Percentiles rank a stretch among this genome's conserved stretches.
These are phyloP conservation scores for Fraxinus cuspidata DNA, from an alignment of 257 asterid genomes.

Conservation along the genomic window DNA sequence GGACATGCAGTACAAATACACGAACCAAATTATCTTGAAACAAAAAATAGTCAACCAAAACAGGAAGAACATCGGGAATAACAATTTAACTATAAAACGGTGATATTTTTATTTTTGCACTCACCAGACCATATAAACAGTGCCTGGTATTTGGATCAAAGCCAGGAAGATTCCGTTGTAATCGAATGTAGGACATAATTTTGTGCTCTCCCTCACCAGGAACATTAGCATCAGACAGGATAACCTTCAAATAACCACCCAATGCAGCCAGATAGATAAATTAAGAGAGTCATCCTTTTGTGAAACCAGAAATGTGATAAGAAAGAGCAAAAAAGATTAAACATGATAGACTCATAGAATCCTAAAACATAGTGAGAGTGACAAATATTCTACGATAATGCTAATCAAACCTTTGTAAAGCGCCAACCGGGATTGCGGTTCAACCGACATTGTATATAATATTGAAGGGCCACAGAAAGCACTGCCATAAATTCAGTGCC, in stretches of 20 bases:
- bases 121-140: slow-evolving; percentile 93
- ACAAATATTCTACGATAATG: slow-evolving; percentile 18
- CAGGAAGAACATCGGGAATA: slow-evolving; percentile 3
- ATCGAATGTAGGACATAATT: slow-evolving; percentile 89
- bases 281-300: slow-evolving; percentile 41
- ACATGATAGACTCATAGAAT: slow-evolving; percentile 34
- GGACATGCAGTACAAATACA: slow-evolving; percentile 24
- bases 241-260: slow-evolving; percentile 81
- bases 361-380: slow-evolving; percentile 23
- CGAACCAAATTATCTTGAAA: slow-evolving; percentile 16
- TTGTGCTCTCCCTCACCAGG: slow-evolving; percentile 99
- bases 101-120: slow-evolving; percentile 31
- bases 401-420: slow-evolving; percentile 69
- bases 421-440: slow-evolving; percentile 82
- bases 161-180: slow-evolving; percentile 89
- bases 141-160: slow-evolving; percentile 93
- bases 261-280: slow-evolving; percentile 58
- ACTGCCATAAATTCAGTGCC: slow-evolving; percentile 95
- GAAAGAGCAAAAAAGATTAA: slow-evolving; percentile 36
- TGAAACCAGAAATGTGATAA: slow-evolving; percentile 41
- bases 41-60: slow-evolving; percentile 9
- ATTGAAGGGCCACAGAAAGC: slow-evolving; percentile 92
- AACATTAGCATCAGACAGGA: slow-evolving; percentile 94
- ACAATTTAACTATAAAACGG: slow-evolving; percentile 14
- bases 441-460: slow-evolving; percentile 79